Percentiles rank a stretch among this genome's conserved stretches.
These are phyloP conservation scores for Aspergillus panamensis DNA, from an alignment of 495 filamentous ascomycete genomes.

Conservation along the genomic window DNA sequence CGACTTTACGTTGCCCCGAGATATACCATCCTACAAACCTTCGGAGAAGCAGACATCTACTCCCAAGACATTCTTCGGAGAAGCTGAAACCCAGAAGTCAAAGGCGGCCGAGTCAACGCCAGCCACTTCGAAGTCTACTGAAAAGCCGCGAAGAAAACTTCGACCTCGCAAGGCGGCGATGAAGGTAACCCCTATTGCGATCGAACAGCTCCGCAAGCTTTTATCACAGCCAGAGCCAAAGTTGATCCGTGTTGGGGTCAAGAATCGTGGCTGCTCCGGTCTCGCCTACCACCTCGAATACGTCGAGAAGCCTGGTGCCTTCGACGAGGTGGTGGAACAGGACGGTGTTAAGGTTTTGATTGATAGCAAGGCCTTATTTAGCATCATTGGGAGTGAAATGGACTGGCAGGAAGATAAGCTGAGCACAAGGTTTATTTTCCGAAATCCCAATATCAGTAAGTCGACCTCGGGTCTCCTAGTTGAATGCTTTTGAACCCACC, in stretches of 20 bases:
- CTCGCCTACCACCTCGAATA: conserved; percentile 95
- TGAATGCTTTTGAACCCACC: conserved; percentile 1
- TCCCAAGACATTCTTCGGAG: conserved; percentile 44
- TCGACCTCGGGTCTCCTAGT: conserved; percentile 22
- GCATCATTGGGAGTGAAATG: conserved; percentile 98
- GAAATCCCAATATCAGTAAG: conserved; percentile 97
- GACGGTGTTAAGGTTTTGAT: conserved; percentile 95
- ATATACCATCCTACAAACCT: conserved; percentile 22
- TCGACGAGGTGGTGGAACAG: conserved; percentile 92
- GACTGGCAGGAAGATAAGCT: conserved; percentile 97
- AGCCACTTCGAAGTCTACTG: conserved; percentile 33
- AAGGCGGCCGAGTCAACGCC: conserved; percentile 35
- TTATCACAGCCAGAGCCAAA: conserved; percentile 82
- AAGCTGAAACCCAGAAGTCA: conserved; percentile 64
- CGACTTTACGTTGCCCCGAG: conserved; percentile 31
- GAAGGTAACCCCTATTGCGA: conserved; percentile 73
- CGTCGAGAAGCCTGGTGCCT: conserved; percentile 79
- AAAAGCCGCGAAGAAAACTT: conserved; percentile 60
- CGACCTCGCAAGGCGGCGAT: conserved; percentile 88
- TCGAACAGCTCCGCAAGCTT: conserved; percentile 68
- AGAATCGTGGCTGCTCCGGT: conserved; percentile 93
- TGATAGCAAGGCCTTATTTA: conserved; percentile 94
- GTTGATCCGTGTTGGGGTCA: conserved; percentile 89
- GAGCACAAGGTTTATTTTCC: conserved; percentile 84
- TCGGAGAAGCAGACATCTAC: conserved; percentile 21